Conservation (phyloP, 768 basidiomycete genomes). For the Auriscalpium vulgare region DNA sequence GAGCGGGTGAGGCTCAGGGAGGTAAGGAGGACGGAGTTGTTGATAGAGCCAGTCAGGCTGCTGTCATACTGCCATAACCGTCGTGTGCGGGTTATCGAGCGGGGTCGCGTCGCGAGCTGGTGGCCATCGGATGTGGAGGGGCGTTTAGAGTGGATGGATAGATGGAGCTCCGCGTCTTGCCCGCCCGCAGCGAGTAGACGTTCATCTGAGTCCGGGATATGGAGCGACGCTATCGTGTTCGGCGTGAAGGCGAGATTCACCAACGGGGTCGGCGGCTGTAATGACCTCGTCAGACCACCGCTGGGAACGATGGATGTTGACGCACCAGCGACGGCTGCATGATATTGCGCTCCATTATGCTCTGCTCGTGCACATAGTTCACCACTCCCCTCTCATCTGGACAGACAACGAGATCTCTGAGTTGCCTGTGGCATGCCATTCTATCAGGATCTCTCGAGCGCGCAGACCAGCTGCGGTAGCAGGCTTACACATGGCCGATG, state of each 20-base stretch:
- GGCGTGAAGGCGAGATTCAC: slow-evolving; percentile 51
- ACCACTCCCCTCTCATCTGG: slow-evolving; percentile 58
- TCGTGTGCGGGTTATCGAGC: slow-evolving; percentile 11
- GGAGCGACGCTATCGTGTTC: slow-evolving; percentile 55
- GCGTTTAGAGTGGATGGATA: slow-evolving; percentile 38
- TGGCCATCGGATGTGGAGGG: slow-evolving; percentile 6
- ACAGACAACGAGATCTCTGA: slow-evolving; percentile 73
- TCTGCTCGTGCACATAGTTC: slow-evolving; percentile 46
- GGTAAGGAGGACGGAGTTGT: slow-evolving; percentile 69
- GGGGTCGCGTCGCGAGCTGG: slow-evolving; percentile 3
- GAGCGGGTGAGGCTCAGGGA: slow-evolving; percentile 54
- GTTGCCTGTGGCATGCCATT: slow-evolving; percentile 39
- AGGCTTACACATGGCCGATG: slow-evolving; percentile 54
- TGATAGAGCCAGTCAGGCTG: slow-evolving; percentile 60
- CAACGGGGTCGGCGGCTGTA: slow-evolving; percentile 34
- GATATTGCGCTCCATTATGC: slow-evolving; percentile 58
- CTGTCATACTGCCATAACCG: slow-evolving; percentile 48
- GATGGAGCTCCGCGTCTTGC: slow-evolving; percentile 62
- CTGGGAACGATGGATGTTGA: slow-evolving; percentile 9
- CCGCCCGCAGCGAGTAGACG: slow-evolving; percentile 72
- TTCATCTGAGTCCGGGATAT: slow-evolving; percentile 40
- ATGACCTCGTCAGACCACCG: not conserved
- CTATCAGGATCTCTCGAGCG: slow-evolving; percentile 10
- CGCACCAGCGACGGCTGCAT: slow-evolving; percentile 38
- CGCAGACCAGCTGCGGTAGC: not conserved